A percentile compares a stretch with the other conserved stretches of the same genome.
phyloP scores from a whole-genome alignment of 805 yeast genomes.

The Wickerhamomyces rabaulensis region DNA sequence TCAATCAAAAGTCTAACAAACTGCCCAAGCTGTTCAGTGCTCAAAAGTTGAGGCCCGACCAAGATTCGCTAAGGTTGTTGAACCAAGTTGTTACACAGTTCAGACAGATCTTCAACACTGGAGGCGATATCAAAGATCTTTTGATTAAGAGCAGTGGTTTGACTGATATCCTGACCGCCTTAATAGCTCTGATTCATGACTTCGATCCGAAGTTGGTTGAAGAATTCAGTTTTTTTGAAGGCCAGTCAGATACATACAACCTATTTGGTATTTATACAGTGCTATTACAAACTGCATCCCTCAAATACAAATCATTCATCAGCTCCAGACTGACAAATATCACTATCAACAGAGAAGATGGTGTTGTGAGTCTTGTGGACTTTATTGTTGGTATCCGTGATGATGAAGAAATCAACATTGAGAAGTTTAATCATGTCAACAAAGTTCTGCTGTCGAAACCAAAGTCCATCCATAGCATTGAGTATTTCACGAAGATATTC shows the following conservation, averaged over 20 bases:
- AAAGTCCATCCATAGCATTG: constrained; percentile 33
- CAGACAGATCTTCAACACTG: constrained; percentile 17
- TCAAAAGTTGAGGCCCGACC: constrained; percentile 4
- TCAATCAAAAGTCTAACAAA: constrained; percentile 25
- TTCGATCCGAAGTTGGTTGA: constrained; percentile 18
- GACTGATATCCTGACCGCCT: constrained; percentile 50
- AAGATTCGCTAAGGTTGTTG: background rate
- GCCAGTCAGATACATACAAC: constrained; percentile 58
- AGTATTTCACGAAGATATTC: constrained; percentile 57
- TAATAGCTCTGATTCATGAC: constrained; percentile 38
- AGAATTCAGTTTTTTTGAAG: constrained; percentile 30
- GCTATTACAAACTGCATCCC: constrained; percentile 43
- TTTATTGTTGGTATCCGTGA: constrained; percentile 74
- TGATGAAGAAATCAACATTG: constrained; percentile 59
- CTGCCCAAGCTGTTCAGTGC: constrained; percentile 12
- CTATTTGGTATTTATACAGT: constrained; percentile 57
- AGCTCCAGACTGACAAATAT: constrained; percentile 46
- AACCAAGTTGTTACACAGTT: constrained; percentile 17
- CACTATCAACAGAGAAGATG: constrained; percentile 58
- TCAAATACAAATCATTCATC: constrained; percentile 42
- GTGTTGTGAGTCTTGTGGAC: constrained; percentile 71
- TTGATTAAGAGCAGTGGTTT: constrained; percentile 62
- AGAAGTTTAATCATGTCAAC: constrained; percentile 63
- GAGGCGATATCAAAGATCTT: constrained; percentile 35
- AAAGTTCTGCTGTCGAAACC: constrained; percentile 65